phyloP scores from a whole-genome alignment of 1,139 yeast species.

The Diutina catenulata region DNA sequence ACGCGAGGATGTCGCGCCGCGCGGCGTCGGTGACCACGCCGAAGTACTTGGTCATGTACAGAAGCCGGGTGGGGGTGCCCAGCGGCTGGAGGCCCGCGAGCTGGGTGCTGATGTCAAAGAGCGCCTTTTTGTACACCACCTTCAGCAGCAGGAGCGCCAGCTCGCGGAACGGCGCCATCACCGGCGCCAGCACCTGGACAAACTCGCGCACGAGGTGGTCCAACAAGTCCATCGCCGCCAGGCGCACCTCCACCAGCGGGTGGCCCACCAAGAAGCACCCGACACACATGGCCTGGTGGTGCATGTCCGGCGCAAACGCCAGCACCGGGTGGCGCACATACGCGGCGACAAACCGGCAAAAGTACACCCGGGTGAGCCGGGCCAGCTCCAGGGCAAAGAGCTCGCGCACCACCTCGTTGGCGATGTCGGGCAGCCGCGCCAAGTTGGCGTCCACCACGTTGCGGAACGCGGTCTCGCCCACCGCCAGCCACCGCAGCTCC shows the following conservation, averaged over 20 bases:
- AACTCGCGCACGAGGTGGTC: background rate
- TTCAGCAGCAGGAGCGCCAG: constrained; percentile 49
- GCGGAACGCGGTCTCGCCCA: constrained; percentile 64
- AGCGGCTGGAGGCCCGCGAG: constrained; percentile 49
- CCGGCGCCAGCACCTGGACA: background rate
- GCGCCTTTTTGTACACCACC: constrained; percentile 67
- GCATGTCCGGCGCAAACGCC: constrained; percentile 22
- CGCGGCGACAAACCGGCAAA: constrained; percentile 57
- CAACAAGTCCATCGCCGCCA: constrained; percentile 39
- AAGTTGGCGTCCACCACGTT: constrained; percentile 55
- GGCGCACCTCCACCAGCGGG: constrained; percentile 45
- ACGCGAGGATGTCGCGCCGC: constrained; percentile 68
- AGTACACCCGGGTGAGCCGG: constrained; percentile 53
- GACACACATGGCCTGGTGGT: constrained; percentile 50
- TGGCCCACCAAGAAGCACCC: constrained; percentile 64
- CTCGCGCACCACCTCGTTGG: constrained; percentile 45
- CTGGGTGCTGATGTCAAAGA: constrained; percentile 55
- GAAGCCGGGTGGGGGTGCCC: constrained; percentile 48
- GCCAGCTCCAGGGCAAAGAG: constrained; percentile 59
- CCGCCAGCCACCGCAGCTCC: constrained; percentile 9
- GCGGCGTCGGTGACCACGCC: constrained; percentile 43
- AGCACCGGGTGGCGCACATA: constrained; percentile 28
- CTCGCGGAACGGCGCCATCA: background rate
- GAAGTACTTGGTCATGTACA: constrained; percentile 63
- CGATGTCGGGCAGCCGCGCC: constrained; percentile 14